Conservation (phyloP, 805 yeast genomes). For the Saturnispora serradocipensis region DNA sequence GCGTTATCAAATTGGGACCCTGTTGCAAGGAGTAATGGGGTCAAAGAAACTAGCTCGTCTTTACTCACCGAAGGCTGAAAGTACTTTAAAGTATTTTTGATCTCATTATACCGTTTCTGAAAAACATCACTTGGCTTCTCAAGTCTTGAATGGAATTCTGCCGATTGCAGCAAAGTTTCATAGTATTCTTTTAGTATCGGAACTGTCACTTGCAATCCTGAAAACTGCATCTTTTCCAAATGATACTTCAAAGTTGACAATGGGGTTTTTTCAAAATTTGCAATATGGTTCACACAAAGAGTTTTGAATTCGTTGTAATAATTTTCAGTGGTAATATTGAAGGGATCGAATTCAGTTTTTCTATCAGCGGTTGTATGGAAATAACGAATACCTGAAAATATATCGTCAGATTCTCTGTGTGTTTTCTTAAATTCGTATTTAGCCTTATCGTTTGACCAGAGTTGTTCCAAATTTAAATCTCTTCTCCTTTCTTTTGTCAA, state of each 20-base stretch:
- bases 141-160: conserved; percentile 19
- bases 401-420: conserved; percentile 30
- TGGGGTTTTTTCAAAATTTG: conserved; percentile 16
- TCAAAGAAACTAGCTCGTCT: conserved; percentile 15
- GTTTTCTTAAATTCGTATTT: conserved; percentile 10
- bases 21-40: conserved; percentile 21
- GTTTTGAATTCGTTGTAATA: conserved; percentile 15
- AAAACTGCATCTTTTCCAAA: conserved; percentile 23
- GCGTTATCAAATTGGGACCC: conserved; percentile 23
- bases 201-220: conserved; percentile 20
- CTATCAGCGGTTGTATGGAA: conserved; percentile 30
- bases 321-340: conserved; percentile 10
- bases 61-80: conserved; percentile 17
- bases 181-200: conserved; percentile 17
- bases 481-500: conserved; percentile 61
- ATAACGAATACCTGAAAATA: conserved; percentile 38
- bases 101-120: conserved; percentile 16
- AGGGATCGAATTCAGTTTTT: conserved; percentile 9
- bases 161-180: conserved; percentile 21
- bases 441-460: conserved; percentile 36
- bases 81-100: conserved; percentile 13
- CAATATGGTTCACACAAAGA: conserved; percentile 16
- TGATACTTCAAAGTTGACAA: conserved; percentile 16
- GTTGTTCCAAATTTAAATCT: conserved; percentile 59
- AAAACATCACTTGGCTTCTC: conserved; percentile 12